phyloP scores from a whole-genome alignment of 1,284 basidiomycete genomes.

The Pseudozyma thailandica region DNA sequence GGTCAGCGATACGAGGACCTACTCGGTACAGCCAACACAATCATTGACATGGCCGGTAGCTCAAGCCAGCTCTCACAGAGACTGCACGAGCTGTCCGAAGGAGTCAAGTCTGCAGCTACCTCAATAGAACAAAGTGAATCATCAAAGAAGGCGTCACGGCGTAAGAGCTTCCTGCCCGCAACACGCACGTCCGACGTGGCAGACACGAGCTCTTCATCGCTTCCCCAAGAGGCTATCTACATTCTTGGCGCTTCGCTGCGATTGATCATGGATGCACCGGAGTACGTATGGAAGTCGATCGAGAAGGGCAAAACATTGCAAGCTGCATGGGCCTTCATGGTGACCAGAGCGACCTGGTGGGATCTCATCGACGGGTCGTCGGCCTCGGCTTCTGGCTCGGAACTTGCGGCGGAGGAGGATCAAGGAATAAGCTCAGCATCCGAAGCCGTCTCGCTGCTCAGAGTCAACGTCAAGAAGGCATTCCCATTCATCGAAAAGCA shows the following conservation, averaged over 20 bases:
- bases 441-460: constrained; percentile 29
- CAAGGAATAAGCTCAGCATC: constrained; percentile 19
- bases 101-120: constrained; percentile 15
- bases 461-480: constrained; percentile 37
- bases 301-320: constrained; percentile 54
- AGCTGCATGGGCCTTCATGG: constrained; percentile 53
- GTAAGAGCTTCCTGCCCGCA: constrained; percentile 30
- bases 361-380: constrained; percentile 29
- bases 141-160: constrained; percentile 9
- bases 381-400: constrained; percentile 1
- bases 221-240: constrained; percentile 44
- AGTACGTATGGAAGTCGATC: constrained; percentile 56
- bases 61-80: constrained; percentile 39
- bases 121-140: constrained; percentile 8
- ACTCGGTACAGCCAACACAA: constrained; percentile 56
- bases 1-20: constrained; percentile 58
- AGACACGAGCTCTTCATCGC: constrained; percentile 4
- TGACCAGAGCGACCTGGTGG: constrained; percentile 44
- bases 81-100: constrained; percentile 29
- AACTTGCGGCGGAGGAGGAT: constrained; percentile 11
- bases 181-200: neutral
- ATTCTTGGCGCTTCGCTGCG: constrained; percentile 49
- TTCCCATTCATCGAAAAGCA: constrained; percentile 59
- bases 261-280: constrained; percentile 54
- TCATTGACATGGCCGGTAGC: constrained; percentile 57